These are phyloP conservation scores for Termitomyces sp. DNA, from an alignment of 768 basidiomycete genomes.

Conservation along the genomic window DNA sequence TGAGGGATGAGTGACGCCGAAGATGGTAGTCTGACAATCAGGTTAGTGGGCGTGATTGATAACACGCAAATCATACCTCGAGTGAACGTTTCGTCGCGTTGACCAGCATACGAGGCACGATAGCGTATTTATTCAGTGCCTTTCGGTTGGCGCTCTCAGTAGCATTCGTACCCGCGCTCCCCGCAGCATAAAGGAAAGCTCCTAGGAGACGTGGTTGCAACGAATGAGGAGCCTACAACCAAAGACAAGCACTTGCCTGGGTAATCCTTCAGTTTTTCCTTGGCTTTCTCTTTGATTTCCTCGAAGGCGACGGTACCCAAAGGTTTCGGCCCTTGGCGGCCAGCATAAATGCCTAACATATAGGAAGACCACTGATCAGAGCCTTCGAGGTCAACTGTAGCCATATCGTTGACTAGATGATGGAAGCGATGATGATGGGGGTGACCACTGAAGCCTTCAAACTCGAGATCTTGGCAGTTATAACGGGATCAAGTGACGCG, in stretches of 20 bases:
- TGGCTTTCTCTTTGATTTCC: slow-evolving; percentile 66
- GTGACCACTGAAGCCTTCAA: background rate
- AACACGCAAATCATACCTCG: slow-evolving; percentile 40
- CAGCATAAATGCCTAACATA: slow-evolving; percentile 38
- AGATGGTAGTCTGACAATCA: slow-evolving; percentile 57
- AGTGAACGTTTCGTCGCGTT: slow-evolving; percentile 56
- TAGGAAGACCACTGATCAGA: slow-evolving; percentile 39
- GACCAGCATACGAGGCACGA: slow-evolving; percentile 81
- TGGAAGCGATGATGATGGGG: background rate
- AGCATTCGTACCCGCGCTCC: slow-evolving; percentile 69
- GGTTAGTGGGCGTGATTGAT: background rate
- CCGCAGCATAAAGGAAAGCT: slow-evolving; percentile 73
- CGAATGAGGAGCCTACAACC: background rate
- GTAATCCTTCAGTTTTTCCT: slow-evolving; percentile 58
- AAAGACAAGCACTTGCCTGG: slow-evolving; percentile 37
- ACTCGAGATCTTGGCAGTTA: background rate
- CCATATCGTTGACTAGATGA: background rate
- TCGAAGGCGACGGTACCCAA: slow-evolving; percentile 62
- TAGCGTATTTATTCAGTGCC: slow-evolving; percentile 64
- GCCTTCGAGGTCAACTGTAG: background rate
- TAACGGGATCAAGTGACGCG: background rate
- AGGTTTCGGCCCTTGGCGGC: slow-evolving; percentile 39
- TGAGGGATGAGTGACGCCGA: slow-evolving; percentile 60
- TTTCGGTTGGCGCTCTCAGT: slow-evolving; percentile 68
- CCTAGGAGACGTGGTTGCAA: slow-evolving; percentile 30